Conservation (phyloP, 83 land plant species). For the Diphasiastrum complanatum region DNA sequence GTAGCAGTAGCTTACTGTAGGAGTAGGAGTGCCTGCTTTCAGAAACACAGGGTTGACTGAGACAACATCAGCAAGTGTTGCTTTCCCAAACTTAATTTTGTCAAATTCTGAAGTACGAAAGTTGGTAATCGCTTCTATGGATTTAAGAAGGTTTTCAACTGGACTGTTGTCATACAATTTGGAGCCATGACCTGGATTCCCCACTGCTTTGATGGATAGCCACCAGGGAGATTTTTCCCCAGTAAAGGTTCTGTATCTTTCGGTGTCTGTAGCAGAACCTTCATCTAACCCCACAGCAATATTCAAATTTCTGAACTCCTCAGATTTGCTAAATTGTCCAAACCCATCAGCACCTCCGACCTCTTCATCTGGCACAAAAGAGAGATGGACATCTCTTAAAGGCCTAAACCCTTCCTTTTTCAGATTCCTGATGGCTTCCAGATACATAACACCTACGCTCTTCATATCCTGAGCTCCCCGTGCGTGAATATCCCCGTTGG, state of each 20-base stretch:
- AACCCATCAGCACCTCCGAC: slow-evolving; percentile 70
- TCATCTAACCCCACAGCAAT: slow-evolving; percentile 80
- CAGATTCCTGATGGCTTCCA: slow-evolving; percentile 66
- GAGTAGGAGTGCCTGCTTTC: slow-evolving; percentile 66
- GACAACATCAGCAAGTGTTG: slow-evolving; percentile 59
- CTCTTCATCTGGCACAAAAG: slow-evolving; percentile 87
- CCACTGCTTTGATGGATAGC: slow-evolving; percentile 52
- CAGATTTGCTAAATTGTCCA: slow-evolving; percentile 36
- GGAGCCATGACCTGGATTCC: slow-evolving; percentile 86
- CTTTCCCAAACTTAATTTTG: slow-evolving; percentile 53
- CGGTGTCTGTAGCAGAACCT: slow-evolving; percentile 60
- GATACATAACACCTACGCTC: slow-evolving; percentile 66
- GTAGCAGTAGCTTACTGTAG: slow-evolving; percentile 43
- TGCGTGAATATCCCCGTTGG: slow-evolving; percentile 60
- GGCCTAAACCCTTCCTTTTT: slow-evolving; percentile 34
- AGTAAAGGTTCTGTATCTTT: slow-evolving; percentile 58
- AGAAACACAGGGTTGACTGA: slow-evolving; percentile 74
- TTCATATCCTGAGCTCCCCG: slow-evolving; percentile 89
- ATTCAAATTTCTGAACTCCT: slow-evolving; percentile 47
- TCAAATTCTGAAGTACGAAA: slow-evolving; percentile 72
- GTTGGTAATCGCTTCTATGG: slow-evolving; percentile 46
- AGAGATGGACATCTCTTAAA: slow-evolving; percentile 50
- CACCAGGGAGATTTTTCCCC: slow-evolving; percentile 70
- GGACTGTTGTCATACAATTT: slow-evolving; percentile 68
- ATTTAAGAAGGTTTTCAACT: slow-evolving; percentile 67